Percentiles rank a stretch among this genome's conserved stretches.
These are phyloP conservation scores for Coemansia sp. DNA, from an alignment of 192 early-diverging fungal genomes.

Conservation along the genomic window DNA sequence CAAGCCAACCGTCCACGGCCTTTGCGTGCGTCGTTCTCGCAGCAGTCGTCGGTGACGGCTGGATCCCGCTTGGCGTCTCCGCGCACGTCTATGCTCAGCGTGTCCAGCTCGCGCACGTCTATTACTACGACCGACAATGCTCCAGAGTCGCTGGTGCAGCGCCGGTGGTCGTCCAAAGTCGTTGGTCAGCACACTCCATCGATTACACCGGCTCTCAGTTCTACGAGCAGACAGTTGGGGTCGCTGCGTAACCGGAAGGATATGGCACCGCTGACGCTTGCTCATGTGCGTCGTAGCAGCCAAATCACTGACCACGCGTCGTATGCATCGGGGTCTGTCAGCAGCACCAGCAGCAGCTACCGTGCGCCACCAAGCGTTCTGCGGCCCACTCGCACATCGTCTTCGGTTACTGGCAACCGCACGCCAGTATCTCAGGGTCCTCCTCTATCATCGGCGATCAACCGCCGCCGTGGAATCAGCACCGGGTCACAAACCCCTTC, in stretches of 20 bases:
- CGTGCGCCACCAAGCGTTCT: background rate
- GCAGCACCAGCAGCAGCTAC: slow-evolving; percentile 3
- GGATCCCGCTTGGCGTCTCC: slow-evolving; percentile 1
- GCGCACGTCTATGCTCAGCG: background rate
- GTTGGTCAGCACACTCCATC: background rate
- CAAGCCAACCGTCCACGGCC: background rate
- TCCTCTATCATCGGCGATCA: background rate
- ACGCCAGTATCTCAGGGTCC: background rate
- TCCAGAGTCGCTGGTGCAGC: background rate
- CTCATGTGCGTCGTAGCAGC: slow-evolving; percentile 11
- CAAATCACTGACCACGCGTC: background rate
- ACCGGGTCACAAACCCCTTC: background rate
- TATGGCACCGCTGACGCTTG: slow-evolving; percentile 12
- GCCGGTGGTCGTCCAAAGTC: background rate
- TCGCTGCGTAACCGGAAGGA: slow-evolving; percentile 20
- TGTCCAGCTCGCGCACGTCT: slow-evolving; percentile 7
- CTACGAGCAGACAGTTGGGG: background rate
- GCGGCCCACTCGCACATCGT: background rate
- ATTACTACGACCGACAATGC: background rate
- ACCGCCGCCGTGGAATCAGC: slow-evolving; percentile 11
- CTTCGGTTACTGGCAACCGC: slow-evolving; percentile 1
- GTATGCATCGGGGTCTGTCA: background rate
- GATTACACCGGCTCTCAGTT: background rate
- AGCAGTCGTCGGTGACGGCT: background rate
- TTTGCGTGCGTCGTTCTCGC: background rate